A percentile compares a stretch with the other conserved stretches of the same genome.
phyloP scores from a whole-genome alignment of 345 rosid genomes.

The Aegle marmelos region DNA sequence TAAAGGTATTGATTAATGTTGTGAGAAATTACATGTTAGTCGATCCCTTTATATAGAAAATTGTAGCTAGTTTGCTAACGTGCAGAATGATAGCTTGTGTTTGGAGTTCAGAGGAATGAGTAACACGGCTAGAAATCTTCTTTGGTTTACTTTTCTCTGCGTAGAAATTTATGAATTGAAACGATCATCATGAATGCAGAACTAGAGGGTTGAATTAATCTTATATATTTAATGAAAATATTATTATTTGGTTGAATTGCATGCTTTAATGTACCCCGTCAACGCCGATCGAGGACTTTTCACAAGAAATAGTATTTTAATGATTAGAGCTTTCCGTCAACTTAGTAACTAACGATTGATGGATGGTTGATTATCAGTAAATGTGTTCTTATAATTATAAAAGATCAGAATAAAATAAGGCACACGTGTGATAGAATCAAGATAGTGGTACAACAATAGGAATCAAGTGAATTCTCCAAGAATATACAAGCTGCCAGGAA shows the following conservation, averaged over 20 bases:
- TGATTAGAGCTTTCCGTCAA: too few relatives aligned
- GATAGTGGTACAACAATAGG: neutral
- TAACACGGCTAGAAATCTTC: neutral
- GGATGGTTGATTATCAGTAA: too few relatives aligned
- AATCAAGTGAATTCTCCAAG: neutral
- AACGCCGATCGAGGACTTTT: neutral
- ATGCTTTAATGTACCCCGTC: neutral
- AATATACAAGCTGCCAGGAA: neutral
- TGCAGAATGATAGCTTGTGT: too few relatives aligned
- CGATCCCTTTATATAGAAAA: constrained; percentile 5
- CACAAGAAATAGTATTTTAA: neutral
- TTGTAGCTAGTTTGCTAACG: neutral
- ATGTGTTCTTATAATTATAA: too few relatives aligned
- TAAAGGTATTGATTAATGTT: neutral
- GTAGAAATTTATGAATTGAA: neutral
- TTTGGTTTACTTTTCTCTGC: neutral
- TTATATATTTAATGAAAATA: too few relatives aligned
- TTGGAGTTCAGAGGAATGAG: too few relatives aligned
- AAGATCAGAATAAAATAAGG: neutral
- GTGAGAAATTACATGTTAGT: neutral
- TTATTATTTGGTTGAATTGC: neutral
- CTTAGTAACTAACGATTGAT: too few relatives aligned
- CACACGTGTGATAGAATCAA: neutral
- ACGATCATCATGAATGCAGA: too few relatives aligned
- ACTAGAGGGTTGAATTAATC: too few relatives aligned